Evolutionary conservation across 768 basidiomycete genomes (phyloP), one percentile per base, ranked within the genome.

Genomic region (Ramaria rubella): DNA sequence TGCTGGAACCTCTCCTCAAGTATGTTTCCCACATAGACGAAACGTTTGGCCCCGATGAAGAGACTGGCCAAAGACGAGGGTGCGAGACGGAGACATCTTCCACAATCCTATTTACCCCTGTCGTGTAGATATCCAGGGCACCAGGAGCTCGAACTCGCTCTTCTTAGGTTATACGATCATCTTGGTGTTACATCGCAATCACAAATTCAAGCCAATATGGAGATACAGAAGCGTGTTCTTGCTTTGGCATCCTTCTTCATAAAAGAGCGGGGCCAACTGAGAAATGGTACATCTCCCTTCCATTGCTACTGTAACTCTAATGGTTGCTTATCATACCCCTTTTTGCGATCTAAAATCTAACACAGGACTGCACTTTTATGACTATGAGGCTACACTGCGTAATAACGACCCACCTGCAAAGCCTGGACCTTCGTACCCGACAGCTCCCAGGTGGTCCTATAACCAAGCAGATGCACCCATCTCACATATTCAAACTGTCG

Each of bases 71-170:
- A 36, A 64, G 61, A 33, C 36, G 52, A 24, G 63, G 63, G 59
- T 61, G 48, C 21, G 52, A 17, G 2, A 29, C 2, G 4, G 1
- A 40, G 9, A 51, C 14, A 26, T 26, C 27, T n/a, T 17, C 21
- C 5, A 11, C 46, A 15, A 9, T 9, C 24, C 24, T 11, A 23
- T 24, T 54, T n/a, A 33, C 12, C 15, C 15, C 29, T 31, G 51
- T 42, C 15, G 34, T 38, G 8, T 36, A 63, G 62, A 1, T 64
- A 64, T 45, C 63, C 63, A 4, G 63, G 63, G 14, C 63, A 64
- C 43, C 60, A 64, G 36, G 61, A 62, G 33, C 14, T 64, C 4
- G 63, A 64, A 49, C 43, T 64, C 19, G 63, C 62, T 3, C 55
- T 64, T 2, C 38, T 64, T 23, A 48, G 52, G 24, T 48, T 48